These are phyloP conservation scores for Pelagophyceae sp. DNA, from an alignment of 352 stramenopile genomes.

Conservation along the genomic window DNA sequence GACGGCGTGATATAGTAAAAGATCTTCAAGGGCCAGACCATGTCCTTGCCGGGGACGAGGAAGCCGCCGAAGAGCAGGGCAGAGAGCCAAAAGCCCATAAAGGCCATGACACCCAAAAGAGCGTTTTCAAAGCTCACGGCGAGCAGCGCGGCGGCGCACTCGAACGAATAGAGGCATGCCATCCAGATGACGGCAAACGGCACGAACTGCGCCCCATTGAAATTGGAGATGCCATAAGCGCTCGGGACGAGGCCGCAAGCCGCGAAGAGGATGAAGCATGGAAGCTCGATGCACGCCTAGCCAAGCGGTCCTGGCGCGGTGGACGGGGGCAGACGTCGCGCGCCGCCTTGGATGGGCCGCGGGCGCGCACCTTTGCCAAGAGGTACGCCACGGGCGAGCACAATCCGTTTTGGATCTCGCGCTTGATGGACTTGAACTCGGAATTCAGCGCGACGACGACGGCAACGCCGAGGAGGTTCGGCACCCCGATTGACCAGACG, in stretches of 20 bases:
- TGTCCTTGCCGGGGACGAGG: slow-evolving; percentile 18
- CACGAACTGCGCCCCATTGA: no score
- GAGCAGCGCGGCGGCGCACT: slow-evolving; percentile 17
- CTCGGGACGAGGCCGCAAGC: no score
- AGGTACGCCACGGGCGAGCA: not conserved
- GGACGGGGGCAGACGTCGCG: no score
- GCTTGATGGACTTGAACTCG: not conserved
- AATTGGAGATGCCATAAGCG: no score
- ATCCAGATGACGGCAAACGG: no score
- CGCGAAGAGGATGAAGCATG: no score
- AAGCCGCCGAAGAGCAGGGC: slow-evolving; percentile 24
- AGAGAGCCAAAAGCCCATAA: slow-evolving; percentile 23
- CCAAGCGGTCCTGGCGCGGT: no score
- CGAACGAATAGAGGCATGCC: slow-evolving; percentile 20
- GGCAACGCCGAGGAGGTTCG: slow-evolving; percentile 2
- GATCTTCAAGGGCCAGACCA: slow-evolving; percentile 21
- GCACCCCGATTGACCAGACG: slow-evolving; percentile 18
- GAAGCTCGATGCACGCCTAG: no score
- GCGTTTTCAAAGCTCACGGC: slow-evolving; percentile 17
- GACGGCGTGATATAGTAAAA: slow-evolving; percentile 24
- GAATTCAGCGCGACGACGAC: slow-evolving; percentile 15
- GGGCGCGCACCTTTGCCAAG: no score
- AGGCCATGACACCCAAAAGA: slow-evolving; percentile 6
- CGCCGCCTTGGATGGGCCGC: no score
- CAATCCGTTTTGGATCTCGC: not conserved